Conservation (phyloP, 2,329 filamentous ascomycete species). For the Epichloe coenophiala region DNA sequence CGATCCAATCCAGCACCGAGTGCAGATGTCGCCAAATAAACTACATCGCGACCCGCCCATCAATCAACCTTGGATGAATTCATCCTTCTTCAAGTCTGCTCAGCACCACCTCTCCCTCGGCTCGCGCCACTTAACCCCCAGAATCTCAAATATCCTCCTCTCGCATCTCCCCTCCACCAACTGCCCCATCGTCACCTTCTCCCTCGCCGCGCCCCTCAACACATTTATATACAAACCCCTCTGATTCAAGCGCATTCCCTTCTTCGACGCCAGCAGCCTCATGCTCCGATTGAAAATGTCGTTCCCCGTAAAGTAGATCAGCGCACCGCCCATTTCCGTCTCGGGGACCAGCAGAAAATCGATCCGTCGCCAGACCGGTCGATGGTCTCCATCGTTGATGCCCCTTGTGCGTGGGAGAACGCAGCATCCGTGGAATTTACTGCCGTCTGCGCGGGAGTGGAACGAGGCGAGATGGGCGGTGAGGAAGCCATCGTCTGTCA, state of each 20-base stretch:
- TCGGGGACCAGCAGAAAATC: conserved; percentile 76
- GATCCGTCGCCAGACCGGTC: conserved; percentile 59
- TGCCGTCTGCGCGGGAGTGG: conserved; percentile 36
- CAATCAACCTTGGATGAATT: no score
- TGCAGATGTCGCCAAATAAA: no score
- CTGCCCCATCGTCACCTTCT: conserved; percentile 51
- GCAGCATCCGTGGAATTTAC: conserved; percentile 83
- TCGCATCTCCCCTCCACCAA: conserved; percentile 65
- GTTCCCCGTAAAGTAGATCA: conserved; percentile 94
- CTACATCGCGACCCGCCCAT: no score
- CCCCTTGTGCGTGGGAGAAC: conserved; percentile 38
- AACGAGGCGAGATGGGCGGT: conserved; percentile 53
- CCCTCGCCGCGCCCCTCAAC: conserved; percentile 14
- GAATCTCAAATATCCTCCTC: conserved; percentile 63
- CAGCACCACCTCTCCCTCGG: conserved; percentile 65
- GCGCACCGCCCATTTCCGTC: conserved; percentile 64
- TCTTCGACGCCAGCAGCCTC: conserved; percentile 64
- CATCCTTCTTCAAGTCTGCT: not conserved
- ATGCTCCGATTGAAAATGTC: conserved; percentile 89
- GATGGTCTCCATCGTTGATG: conserved; percentile 13
- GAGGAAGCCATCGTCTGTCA: conserved; percentile 53
- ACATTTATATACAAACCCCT: conserved; percentile 48
- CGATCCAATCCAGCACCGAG: no score
- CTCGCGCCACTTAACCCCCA: conserved; percentile 76
- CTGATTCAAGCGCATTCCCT: conserved; percentile 77